Evolutionary conservation across 2,329 filamentous ascomycete species (phyloP).

Genomic region (Alternaria novae-zelandiae): DNA sequence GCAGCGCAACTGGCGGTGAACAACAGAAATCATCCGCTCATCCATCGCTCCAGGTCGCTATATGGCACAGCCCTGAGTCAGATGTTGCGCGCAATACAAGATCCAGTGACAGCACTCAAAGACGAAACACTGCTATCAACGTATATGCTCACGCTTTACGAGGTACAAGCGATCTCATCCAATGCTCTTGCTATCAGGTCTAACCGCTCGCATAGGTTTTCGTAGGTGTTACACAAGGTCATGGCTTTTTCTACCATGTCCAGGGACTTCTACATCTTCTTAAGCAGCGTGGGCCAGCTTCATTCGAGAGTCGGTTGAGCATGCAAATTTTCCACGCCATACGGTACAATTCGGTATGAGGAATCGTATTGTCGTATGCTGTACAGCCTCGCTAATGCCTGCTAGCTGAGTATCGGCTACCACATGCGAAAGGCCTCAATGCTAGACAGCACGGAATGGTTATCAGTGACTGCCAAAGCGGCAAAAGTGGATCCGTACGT

Average conservation of each 20-base stretch:
- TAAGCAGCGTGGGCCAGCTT: constrained; percentile 40
- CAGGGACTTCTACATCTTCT: constrained; percentile 44
- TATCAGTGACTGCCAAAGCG: constrained; percentile 37
- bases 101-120: constrained; percentile 32
- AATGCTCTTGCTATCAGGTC: background rate
- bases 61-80: constrained; percentile 44
- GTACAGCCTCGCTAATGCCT: constrained; percentile 9
- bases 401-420: constrained; percentile 43
- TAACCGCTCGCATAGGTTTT: constrained; percentile 35
- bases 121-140: constrained; percentile 46
- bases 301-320: constrained; percentile 37
- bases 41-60: constrained; percentile 43
- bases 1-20: constrained; percentile 44
- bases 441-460: constrained; percentile 43
- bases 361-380: background rate
- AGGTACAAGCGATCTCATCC: constrained; percentile 21
- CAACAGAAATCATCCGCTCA: constrained; percentile 35
- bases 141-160: constrained; percentile 44
- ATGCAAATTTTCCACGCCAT: constrained; percentile 45
- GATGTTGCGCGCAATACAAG: constrained; percentile 39
- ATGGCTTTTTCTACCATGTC: constrained; percentile 48
- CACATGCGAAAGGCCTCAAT: constrained; percentile 45
- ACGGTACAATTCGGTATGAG: constrained; percentile 43
- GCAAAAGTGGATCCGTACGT: constrained; percentile 44
- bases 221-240: constrained; percentile 41